Evolutionary conservation across 345 rosid species (phyloP).

Genomic region (Acer negundo): DNA sequence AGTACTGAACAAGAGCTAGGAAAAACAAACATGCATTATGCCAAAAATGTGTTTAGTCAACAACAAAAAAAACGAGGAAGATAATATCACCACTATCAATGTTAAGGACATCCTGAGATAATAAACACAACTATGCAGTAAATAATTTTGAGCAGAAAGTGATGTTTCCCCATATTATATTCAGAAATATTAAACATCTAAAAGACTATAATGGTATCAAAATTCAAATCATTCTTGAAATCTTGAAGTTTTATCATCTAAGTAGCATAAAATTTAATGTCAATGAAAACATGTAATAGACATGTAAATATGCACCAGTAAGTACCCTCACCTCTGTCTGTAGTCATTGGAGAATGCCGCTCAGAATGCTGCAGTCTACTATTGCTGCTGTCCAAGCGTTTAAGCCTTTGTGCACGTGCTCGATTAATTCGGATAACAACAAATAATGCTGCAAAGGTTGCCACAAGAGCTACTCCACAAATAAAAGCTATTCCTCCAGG

Average conservation of each 20-base stretch:
- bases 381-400: constrained; percentile 38
- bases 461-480: constrained; percentile 60
- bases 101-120: background rate
- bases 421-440: constrained; percentile 42
- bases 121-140: background rate
- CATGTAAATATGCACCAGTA: background rate
- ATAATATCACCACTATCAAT: background rate
- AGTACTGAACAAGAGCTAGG: background rate
- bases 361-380: constrained; percentile 39
- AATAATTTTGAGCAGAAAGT: background rate
- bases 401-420: constrained; percentile 36
- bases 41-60: background rate
- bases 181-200: background rate
- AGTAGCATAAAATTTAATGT: background rate
- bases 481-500: constrained; percentile 58
- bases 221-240: background rate
- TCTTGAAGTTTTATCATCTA: background rate
- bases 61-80: background rate
- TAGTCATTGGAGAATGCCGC: constrained; percentile 44
- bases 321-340: constrained; percentile 49
- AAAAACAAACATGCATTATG: background rate
- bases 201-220: background rate
- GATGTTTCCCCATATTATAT: background rate
- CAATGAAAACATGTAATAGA: background rate
- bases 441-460: constrained; percentile 56